Conservation (phyloP, 768 basidiomycete species). For the Naganishia randhawae region DNA sequence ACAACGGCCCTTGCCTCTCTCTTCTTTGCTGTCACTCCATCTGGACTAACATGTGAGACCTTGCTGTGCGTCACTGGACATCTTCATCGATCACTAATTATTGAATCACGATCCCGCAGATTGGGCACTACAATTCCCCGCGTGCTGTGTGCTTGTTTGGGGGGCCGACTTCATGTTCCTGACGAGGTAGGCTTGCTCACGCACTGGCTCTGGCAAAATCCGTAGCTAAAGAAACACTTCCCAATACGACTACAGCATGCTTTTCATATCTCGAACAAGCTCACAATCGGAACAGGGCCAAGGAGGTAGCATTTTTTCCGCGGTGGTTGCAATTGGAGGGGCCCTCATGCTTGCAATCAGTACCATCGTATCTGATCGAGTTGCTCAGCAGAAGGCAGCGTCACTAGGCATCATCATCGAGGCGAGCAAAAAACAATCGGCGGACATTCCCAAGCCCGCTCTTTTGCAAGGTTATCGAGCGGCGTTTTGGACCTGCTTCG, state of each 20-base stretch:
- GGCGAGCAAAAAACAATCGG: slow-evolving; percentile 1
- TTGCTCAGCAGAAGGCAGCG: slow-evolving; percentile 3
- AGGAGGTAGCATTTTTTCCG: slow-evolving; percentile 5
- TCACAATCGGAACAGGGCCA: slow-evolving; percentile 6
- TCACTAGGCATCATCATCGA: slow-evolving; percentile 3
- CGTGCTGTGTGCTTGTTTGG: slow-evolving; percentile 5
- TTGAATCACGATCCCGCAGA: background rate
- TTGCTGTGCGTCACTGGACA: background rate
- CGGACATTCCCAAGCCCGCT: background rate
- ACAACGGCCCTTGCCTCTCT: background rate
- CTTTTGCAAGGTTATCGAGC: slow-evolving; percentile 14
- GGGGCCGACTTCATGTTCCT: slow-evolving; percentile 12
- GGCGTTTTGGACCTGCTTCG: slow-evolving; percentile 6
- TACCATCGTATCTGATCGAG: slow-evolving; percentile 2
- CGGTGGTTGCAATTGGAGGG: background rate
- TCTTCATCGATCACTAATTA: background rate
- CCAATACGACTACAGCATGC: slow-evolving; percentile 6
- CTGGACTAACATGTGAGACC: slow-evolving; percentile 1
- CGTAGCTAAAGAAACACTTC: background rate
- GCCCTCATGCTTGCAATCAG: slow-evolving; percentile 5
- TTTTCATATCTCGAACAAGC: slow-evolving; percentile 7
- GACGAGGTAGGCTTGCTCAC: background rate
- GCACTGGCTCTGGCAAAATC: too few species aligned
- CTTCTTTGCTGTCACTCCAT: slow-evolving; percentile 8
- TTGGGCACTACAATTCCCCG: slow-evolving; percentile 5